These are phyloP conservation scores for Heracleum sosnowskyi DNA, from an alignment of 129 eudicot species.

Conservation along the genomic window DNA sequence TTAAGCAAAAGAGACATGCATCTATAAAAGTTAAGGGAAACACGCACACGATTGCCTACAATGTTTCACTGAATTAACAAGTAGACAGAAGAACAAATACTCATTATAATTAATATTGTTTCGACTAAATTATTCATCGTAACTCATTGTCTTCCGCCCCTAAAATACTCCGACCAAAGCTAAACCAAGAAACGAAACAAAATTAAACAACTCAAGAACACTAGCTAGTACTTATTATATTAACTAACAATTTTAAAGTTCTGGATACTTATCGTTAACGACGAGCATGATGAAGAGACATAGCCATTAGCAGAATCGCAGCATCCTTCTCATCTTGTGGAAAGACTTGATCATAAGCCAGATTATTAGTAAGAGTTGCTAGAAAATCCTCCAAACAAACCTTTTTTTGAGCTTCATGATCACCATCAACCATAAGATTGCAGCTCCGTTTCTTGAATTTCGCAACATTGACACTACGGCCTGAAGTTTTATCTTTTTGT, in stretches of 20 bases:
- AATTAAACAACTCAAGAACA: not conserved
- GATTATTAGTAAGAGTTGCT: not conserved
- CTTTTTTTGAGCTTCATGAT: not conserved
- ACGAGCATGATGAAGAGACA: conserved; percentile 43
- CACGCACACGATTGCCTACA: too few relatives aligned
- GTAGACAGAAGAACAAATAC: not conserved
- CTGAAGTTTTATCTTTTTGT: conserved; percentile 5
- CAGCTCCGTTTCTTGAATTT: conserved; percentile 4
- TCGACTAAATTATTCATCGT: not conserved
- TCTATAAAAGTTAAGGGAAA: too few relatives aligned
- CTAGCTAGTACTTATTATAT: not conserved
- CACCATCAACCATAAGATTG: not conserved
- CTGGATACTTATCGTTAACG: not conserved
- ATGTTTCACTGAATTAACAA: too few relatives aligned
- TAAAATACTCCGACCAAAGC: not conserved
- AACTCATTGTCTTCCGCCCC: not conserved
- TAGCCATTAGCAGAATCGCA: conserved; percentile 76
- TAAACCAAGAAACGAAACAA: not conserved
- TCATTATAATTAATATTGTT: not conserved
- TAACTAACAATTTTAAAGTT: not conserved
- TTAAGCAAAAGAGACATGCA: too few relatives aligned
- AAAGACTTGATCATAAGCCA: not conserved
- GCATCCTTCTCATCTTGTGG: conserved; percentile 82
- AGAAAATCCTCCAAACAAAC: conserved; percentile 3
- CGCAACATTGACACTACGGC: not conserved